Evolutionary conservation across 768 basidiomycete genomes (phyloP), one percentile per base, ranked within the genome.

Genomic region (Serendipita vermifera): DNA sequence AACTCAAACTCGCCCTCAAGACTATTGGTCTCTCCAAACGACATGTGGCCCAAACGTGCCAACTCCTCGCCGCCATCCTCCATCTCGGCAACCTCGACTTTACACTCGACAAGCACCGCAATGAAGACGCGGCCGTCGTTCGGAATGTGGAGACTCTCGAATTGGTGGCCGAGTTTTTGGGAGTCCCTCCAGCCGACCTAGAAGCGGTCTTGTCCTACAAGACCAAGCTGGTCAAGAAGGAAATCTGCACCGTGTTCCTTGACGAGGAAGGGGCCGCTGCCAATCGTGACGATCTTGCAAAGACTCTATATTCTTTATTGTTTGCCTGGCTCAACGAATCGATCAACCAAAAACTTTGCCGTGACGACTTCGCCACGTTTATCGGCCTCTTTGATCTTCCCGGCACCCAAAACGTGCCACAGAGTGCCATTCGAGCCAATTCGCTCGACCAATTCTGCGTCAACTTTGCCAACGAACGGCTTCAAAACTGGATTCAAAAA

Each of bases 21-120:
- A 78, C 82, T 9, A 82, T 97, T 38, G 96, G 93, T 0, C 75
- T 98, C 59, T 92, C 91, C 5, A 98, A 97, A 67, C 80, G 91
- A 31, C 85, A 91, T 59, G 92, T 99, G 55, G 92, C 93, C 0
- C 91, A 96, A 66, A 86, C 91, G 0, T 97, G 90, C 67, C 94
- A 97, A 67, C 79, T 98, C 48, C 68, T 97, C 55, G 93, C 96
- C 11, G 88, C 91, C 38, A 98, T 99, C 66, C 79, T 98, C 27
- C 96, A 98, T 65, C 81, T 98, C 24, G 94, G 96, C 27, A 94
- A 98, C 65, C 77, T 99, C 61, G 88, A 96, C 64, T 98, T 98
- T 68, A 83, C 74, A 13, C 75, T 87, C 59, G 92, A 94, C 67
- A 78, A 85, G 7, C 72, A 76, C 59, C 77, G 85, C 14, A 92